Percentiles rank a stretch among this genome's conserved stretches.
phyloP scores from a whole-genome alignment of 129 eudicot genomes.

The Apium graveolens region DNA sequence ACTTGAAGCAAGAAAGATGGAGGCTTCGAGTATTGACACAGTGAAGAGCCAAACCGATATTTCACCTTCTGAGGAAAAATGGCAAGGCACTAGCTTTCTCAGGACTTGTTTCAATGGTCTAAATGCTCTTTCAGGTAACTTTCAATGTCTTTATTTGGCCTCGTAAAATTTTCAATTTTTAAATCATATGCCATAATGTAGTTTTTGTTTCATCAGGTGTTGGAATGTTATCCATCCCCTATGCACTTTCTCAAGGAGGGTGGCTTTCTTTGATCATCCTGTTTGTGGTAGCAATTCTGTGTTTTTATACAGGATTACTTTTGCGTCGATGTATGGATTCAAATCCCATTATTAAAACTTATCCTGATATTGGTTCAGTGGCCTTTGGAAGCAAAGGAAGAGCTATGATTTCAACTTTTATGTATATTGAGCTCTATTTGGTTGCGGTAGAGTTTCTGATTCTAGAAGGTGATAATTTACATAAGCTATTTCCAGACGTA shows the following conservation, averaged over 20 bases:
- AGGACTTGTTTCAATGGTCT: constrained; percentile 65
- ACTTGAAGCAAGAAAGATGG: constrained; percentile 20
- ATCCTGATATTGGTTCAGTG: constrained; percentile 51
- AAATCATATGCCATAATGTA: neutral
- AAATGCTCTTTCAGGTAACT: constrained; percentile 47
- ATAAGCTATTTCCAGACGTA: constrained; percentile 34
- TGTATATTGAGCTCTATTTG: constrained; percentile 55
- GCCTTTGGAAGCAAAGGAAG: constrained; percentile 63
- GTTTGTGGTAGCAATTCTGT: constrained; percentile 34
- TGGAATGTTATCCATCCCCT: constrained; percentile 47
- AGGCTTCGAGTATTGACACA: constrained; percentile 23
- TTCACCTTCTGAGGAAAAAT: constrained; percentile 21
- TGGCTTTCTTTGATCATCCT: constrained; percentile 44
- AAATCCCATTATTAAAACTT: constrained; percentile 40
- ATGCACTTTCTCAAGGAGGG: constrained; percentile 55
- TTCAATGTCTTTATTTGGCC: neutral
- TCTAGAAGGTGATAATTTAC: constrained; percentile 37
- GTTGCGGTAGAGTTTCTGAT: constrained; percentile 62
- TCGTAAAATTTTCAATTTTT: neutral
- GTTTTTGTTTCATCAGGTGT: constrained; percentile 26
- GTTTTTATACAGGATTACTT: constrained; percentile 52
- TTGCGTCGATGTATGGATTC: constrained; percentile 44
- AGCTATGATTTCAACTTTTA: constrained; percentile 32
- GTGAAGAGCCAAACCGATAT: constrained; percentile 36
- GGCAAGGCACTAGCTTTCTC: constrained; percentile 47